A percentile compares a stretch with the other conserved stretches of the same genome.
These are phyloP conservation scores for Macrolepiota albuminosa DNA, from an alignment of 768 basidiomycete genomes.

Conservation along the genomic window DNA sequence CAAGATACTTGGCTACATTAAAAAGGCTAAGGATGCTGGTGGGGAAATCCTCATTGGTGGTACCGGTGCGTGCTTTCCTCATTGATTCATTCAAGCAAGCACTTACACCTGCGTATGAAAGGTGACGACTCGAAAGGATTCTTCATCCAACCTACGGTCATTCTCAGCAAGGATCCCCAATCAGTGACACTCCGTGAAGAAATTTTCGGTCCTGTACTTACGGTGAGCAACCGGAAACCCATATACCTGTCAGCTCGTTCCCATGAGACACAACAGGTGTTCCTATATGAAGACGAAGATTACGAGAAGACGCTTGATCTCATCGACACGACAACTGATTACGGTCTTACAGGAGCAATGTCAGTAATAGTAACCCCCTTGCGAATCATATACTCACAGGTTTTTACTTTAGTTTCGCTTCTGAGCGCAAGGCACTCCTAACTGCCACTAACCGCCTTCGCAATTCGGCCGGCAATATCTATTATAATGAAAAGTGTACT, in stretches of 20 bases:
- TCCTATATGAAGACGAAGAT: slow-evolving; percentile 82
- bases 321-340: slow-evolving; percentile 80
- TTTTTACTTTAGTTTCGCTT: slow-evolving; percentile 58
- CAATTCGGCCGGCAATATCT: slow-evolving; percentile 93
- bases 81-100: not conserved
- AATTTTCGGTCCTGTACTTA: slow-evolving; percentile 95
- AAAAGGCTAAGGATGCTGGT: slow-evolving; percentile 85
- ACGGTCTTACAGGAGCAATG: slow-evolving; percentile 95
- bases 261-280: slow-evolving; percentile 45
- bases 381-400: not conserved
- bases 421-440: slow-evolving; percentile 76
- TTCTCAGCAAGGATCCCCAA: slow-evolving; percentile 86
- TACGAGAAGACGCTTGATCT: slow-evolving; percentile 85
- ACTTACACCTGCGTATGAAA: slow-evolving; percentile 18
- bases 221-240: slow-evolving; percentile 41
- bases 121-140: slow-evolving; percentile 90
- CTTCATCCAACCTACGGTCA: slow-evolving; percentile 92
- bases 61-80: slow-evolving; percentile 38
- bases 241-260: not conserved
- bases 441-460: slow-evolving; percentile 78
- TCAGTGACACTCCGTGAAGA: slow-evolving; percentile 90
- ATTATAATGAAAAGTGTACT: slow-evolving; percentile 98
- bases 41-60: slow-evolving; percentile 89
- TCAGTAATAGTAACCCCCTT: slow-evolving; percentile 31
- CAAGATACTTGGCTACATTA: slow-evolving; percentile 76